Base-by-base conservation (phyloP, 345 rosid genomes). In the Limnanthes douglasii region DNA sequence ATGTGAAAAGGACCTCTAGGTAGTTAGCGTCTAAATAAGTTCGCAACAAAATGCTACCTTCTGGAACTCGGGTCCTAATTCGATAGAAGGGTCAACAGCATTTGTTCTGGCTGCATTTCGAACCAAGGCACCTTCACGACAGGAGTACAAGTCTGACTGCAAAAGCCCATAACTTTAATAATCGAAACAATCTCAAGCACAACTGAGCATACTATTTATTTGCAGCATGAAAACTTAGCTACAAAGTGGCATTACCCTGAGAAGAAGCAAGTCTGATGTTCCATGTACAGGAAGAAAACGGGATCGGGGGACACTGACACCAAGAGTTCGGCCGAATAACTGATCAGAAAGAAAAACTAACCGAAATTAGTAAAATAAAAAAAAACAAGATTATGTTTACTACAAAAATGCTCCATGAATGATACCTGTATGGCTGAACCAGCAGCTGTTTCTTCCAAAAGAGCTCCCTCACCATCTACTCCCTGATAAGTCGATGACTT, bases 61-160 rank as follows among this genome's bases (percentile, higher is more conserved):
- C 27, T 62, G 40, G 36, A 75, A 75, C 65, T 71, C 73, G 34
- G 73, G 58, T 41, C 85, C 73, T 27, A 75, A 38, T 18, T 47
- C 31, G 31, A 75, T 51, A 28, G 43, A 57, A 37, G 85, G 85
- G 45, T 65, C 42, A 22, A 3, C 28, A 13, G 70, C 70, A 45
- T 31, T 64, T 32, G 41, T 46, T 51, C 77, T 57, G 15, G 48
- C 57, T 6, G 54, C 11, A 28, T 68, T 68, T 37, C 34, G 54
- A 33, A 45, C 50, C 36, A 75, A 45, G 38, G 33, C 12, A 17
- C 85, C 79, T 10, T 60, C 62, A 21, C 15, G 26, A 35, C 22
- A 24, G 13, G 58, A 10, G 56, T 57, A 75, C 19, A 75, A 42
- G 56, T 75, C 73, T 2, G 85, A 75, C 85, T 75, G 85, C 59